Base-by-base conservation (phyloP, 2,329 filamentous ascomycete species). In the Albifimbria verrucaria region DNA sequence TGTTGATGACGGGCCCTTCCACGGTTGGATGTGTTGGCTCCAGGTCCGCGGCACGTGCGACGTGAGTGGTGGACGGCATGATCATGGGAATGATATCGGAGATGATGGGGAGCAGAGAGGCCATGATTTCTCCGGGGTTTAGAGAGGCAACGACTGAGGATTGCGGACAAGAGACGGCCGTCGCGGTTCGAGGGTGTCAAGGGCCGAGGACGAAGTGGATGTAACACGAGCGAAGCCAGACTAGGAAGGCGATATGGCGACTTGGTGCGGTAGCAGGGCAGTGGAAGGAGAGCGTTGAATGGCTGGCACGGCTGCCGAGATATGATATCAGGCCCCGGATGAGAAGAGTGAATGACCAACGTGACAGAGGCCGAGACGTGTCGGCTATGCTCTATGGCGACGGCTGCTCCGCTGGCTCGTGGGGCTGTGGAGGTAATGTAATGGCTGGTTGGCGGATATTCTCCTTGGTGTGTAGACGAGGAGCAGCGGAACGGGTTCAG, bases 61-160 rank as follows among this genome's bases (percentile, higher is more conserved):
- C 72, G 50, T 82, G 75, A n/a, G 87, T 79, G n/a, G 73, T 68
- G 3, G 76, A 72, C 2, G 81, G 80, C 64, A 84, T 69, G 53
- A 85, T 77, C 76, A 85, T 84, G 54, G 81, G 81, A 48, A 85
- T 68, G 48, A 85, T 70, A 59, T 84, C 81, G 57, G 79, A 78
- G 51, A 85, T 72, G 54, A 85, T 65, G 24, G 81, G 79, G 25
- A 85, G 65, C 10, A 85, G 65, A 22, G 78, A 76, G 48, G 78
- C 72, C 81, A 84, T 81, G 47, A 50, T 60, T 32, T 32, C 26
- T 32, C 26, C 26, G 26, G 26, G 15, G 7, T 32, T 32, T 15
- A 15, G 26, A 32, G 15, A 32, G 7, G 26, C 26, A 32, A 32
- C 9, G 9, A 15, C 26, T 32, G 15, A 15, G 26, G 9, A 32